Conservation (phyloP, 768 basidiomycete species). For the Panellus pusillus region DNA sequence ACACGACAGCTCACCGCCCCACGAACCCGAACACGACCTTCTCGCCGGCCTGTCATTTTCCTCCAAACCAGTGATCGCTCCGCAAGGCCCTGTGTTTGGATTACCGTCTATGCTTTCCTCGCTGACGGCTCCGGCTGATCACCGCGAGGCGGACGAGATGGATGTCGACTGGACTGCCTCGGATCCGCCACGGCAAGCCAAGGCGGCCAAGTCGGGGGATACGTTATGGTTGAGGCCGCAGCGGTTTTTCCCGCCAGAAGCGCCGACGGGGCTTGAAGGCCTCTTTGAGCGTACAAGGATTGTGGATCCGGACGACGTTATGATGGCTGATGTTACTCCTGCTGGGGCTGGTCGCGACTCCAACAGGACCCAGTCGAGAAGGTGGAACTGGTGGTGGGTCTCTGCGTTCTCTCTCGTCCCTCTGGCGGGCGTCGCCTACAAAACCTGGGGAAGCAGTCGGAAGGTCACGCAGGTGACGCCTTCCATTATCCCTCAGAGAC, state of each 20-base stretch:
- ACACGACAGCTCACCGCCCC: conserved; percentile 13
- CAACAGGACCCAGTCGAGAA: conserved; percentile 9
- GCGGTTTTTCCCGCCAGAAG: conserved; percentile 75
- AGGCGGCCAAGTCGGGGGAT: conserved; percentile 32
- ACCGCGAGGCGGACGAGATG: conserved; percentile 47
- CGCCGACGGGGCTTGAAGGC: conserved; percentile 73
- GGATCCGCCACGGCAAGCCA: conserved; percentile 30
- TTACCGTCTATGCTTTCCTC: conserved; percentile 55
- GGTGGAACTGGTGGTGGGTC: conserved; percentile 38
- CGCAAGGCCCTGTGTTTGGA: conserved; percentile 62
- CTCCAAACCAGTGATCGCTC: conserved; percentile 55
- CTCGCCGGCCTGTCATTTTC: conserved; percentile 65
- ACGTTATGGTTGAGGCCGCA: conserved; percentile 65
- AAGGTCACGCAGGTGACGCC: background rate
- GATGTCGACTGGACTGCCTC: conserved; percentile 77
- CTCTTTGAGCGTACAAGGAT: conserved; percentile 64
- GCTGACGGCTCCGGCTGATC: conserved; percentile 24
- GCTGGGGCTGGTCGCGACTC: background rate
- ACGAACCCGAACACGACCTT: conserved; percentile 51
- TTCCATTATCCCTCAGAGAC: background rate
- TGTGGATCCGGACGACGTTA: conserved; percentile 37
- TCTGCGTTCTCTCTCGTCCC: conserved; percentile 31
- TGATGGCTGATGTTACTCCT: conserved; percentile 23
- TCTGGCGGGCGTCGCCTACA: conserved; percentile 27
- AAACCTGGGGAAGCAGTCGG: conserved; percentile 21